phyloP scores from a whole-genome alignment of 140 eudicot species.

The Flaveria floridana region DNA sequence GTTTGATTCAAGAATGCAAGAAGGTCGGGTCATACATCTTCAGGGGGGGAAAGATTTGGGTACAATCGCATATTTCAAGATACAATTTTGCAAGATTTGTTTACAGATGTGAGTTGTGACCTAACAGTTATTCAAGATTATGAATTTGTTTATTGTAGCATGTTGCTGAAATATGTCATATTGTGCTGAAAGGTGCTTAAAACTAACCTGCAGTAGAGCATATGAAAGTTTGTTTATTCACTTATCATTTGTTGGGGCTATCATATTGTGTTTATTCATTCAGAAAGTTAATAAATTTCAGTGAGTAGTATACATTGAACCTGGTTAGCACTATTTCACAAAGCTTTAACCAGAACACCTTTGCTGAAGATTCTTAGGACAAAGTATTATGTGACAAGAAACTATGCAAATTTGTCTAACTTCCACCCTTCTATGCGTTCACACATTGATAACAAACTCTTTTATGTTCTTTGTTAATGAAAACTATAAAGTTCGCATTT shows the following conservation, averaged over 20 bases:
- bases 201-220: neutral
- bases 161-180: neutral
- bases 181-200: constrained; percentile 3
- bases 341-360: too few relatives aligned
- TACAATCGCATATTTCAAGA: neutral
- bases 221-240: neutral
- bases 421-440: too few relatives aligned
- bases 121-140: neutral
- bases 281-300: too few relatives aligned
- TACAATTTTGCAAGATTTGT: constrained; percentile 10
- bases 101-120: constrained; percentile 10
- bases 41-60: neutral
- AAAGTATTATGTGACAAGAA: too few relatives aligned
- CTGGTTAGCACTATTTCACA: too few relatives aligned
- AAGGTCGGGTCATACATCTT: neutral
- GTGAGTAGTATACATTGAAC: too few relatives aligned
- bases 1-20: neutral
- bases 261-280: too few relatives aligned
- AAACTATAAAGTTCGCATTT: too few relatives aligned
- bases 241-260: neutral
- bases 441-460: too few relatives aligned
- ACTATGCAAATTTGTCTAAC: too few relatives aligned
- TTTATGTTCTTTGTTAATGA: too few relatives aligned
- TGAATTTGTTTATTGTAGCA: neutral
- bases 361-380: too few relatives aligned